Percentiles rank a stretch among this genome's conserved stretches.
These are phyloP conservation scores for Pseudocercospora crystallina DNA, from an alignment of 2,329 filamentous ascomycete genomes.

Conservation along the genomic window DNA sequence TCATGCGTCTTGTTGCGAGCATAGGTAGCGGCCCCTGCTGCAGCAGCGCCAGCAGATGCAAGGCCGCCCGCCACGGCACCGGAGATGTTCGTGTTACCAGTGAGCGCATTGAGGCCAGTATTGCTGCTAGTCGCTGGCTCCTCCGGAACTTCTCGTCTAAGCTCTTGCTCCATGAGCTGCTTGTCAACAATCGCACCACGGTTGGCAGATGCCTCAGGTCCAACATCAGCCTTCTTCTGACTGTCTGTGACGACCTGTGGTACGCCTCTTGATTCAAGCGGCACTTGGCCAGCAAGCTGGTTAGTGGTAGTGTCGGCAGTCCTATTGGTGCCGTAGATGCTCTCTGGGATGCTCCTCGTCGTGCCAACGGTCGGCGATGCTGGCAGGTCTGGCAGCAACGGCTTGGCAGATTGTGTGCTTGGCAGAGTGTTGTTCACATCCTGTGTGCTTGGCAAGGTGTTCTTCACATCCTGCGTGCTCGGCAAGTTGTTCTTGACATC, in stretches of 20 bases:
- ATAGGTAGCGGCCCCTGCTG: constrained; percentile 37
- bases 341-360: no score
- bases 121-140: neutral
- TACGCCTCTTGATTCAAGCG: constrained; percentile 36
- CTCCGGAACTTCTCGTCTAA: constrained; percentile 47
- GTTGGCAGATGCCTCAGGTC: constrained; percentile 67
- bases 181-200: constrained; percentile 50
- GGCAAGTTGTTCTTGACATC: constrained; percentile 4
- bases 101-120: no score
- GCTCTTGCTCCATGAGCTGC: constrained; percentile 58
- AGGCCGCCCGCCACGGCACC: constrained; percentile 7
- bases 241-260: constrained; percentile 69
- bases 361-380: neutral
- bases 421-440: neutral
- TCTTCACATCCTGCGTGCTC: constrained; percentile 5
- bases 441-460: constrained; percentile 1
- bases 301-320: neutral
- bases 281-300: constrained; percentile 1
- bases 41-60: constrained; percentile 30
- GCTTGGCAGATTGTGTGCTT: no score
- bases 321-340: no score
- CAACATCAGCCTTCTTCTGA: constrained; percentile 63
- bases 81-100: neutral
- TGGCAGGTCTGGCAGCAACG: no score
- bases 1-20: constrained; percentile 16